Base-by-base conservation (phyloP, 2,329 filamentous ascomycete species). In the Chlorencoelia australis region DNA sequence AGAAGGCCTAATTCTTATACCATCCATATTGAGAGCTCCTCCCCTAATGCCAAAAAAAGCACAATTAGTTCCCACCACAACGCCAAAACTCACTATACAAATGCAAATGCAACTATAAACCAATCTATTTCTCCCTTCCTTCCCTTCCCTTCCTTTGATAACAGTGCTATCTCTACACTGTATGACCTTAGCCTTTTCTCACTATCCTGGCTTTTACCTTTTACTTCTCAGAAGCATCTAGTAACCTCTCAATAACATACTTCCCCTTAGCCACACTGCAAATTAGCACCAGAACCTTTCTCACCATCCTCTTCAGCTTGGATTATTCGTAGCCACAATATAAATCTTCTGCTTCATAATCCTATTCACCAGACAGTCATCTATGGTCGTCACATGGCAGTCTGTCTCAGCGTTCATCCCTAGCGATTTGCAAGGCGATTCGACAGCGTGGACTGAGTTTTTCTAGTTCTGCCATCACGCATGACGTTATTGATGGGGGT, bases 161-260 rank as follows among this genome's bases (percentile, higher is more conserved):
- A n/a, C n/a, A n/a, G n/a, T n/a, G 30, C 30, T 19, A 20, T 9
- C 30, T 33, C 35, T 32, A 22, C 33, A 7, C 7, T 14, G 5
- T 3, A n/a, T n/a, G n/a, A n/a, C n/a, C n/a, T n/a, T n/a, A 15
- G 27, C 24, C 30, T 8, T 20, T 29, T 15, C 17, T 21, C 19
- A 38, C 9, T 10, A n/a, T 14, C 35, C 19, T 27, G 16, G 24
- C 21, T n/a, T 17, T n/a, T 15, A n/a, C 20, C 25, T 9, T 10
- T 27, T 29, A 55, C 35, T 55, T 55, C 44, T 87, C 79, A 21
- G 84, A 83, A 24, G 84, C 85, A 60, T 87, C 83, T 4, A 88
- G 88, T 44, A 95, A 62, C 52, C 88, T 75, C 68, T 96, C 91
- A 54, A 98, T 91, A 31, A 89, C 80, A 61, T 95, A 96, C 62